These are phyloP conservation scores for Pichia rugopelliculosa DNA, from an alignment of 805 yeast species.

Conservation along the genomic window DNA sequence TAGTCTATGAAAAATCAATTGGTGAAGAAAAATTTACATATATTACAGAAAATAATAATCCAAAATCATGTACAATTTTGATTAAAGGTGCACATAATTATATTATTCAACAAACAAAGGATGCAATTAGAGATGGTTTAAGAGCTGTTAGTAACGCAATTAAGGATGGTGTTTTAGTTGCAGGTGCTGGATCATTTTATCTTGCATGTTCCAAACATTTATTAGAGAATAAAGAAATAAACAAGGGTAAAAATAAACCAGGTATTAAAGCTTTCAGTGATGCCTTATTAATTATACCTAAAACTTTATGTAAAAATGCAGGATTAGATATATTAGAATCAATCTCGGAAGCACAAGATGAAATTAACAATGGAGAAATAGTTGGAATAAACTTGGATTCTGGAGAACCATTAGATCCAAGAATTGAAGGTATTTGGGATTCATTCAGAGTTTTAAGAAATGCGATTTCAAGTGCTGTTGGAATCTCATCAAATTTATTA, in stretches of 20 bases:
- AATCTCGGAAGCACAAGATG: slow-evolving; percentile 83
- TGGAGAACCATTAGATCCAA: slow-evolving; percentile 95
- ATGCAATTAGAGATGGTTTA: slow-evolving; percentile 95
- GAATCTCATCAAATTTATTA: slow-evolving; percentile 85
- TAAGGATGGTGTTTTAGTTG: slow-evolving; percentile 76
- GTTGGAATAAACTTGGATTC: slow-evolving; percentile 87
- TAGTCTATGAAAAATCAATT: slow-evolving; percentile 83
- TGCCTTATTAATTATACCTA: slow-evolving; percentile 84
- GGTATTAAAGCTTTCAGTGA: slow-evolving; percentile 94
- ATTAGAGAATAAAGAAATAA: slow-evolving; percentile 40
- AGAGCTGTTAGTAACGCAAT: slow-evolving; percentile 90
- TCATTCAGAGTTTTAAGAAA: slow-evolving; percentile 90
- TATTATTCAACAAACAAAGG: slow-evolving; percentile 85
- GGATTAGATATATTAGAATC: slow-evolving; percentile 92
- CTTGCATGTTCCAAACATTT: slow-evolving; percentile 72
- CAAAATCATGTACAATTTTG: slow-evolving; percentile 84
- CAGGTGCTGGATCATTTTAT: slow-evolving; percentile 97
- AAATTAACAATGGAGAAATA: slow-evolving; percentile 65
- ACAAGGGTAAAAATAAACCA: slow-evolving; percentile 79
- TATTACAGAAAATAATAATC: slow-evolving; percentile 83
- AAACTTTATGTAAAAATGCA: slow-evolving; percentile 84
- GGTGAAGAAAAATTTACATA: slow-evolving; percentile 98
- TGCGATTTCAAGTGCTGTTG: slow-evolving; percentile 86
- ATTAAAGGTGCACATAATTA: slow-evolving; percentile 92
- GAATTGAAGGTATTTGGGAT: slow-evolving; percentile 94